phyloP scores from a whole-genome alignment of 495 filamentous ascomycete species.

The Podospora fimiseda region DNA sequence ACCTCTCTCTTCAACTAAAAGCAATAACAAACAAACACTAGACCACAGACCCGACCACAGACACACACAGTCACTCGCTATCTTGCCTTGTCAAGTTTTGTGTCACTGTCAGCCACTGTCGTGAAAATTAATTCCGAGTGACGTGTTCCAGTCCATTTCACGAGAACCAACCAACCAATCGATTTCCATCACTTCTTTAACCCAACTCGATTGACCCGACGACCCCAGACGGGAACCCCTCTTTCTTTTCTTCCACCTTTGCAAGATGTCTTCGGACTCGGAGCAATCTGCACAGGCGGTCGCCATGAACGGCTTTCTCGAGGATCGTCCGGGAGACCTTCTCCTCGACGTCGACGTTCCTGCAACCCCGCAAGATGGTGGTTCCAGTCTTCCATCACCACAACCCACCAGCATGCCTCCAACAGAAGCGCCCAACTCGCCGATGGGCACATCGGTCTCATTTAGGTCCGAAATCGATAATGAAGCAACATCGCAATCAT shows the following conservation, averaged over 20 bases:
- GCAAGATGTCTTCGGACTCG: conserved; percentile 17
- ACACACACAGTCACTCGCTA: neutral
- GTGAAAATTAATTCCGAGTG: conserved; percentile 4
- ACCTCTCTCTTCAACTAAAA: neutral
- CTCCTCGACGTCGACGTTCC: conserved; percentile 31
- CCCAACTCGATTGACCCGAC: neutral
- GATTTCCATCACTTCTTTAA: neutral
- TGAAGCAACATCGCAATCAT: conserved; percentile 22
- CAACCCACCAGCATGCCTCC: conserved; percentile 41
- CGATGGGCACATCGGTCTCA: conserved; percentile 27
- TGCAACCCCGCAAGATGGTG: conserved; percentile 34
- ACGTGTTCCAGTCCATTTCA: conserved; percentile 14
- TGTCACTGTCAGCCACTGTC: conserved; percentile 2
- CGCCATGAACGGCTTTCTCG: conserved; percentile 19
- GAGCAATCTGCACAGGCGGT: conserved; percentile 22
- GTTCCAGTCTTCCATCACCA: conserved; percentile 25
- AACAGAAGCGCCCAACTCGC: conserved; percentile 38
- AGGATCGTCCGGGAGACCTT: conserved; percentile 19
- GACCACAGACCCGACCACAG: neutral
- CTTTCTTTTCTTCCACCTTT: neutral
- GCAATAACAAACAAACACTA: neutral
- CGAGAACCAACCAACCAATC: neutral
- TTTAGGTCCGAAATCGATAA: conserved; percentile 38
- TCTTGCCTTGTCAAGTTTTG: too few species aligned
- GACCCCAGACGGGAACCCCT: neutral